Conservation (phyloP, 1,139 yeast species). For the Geotrichum bryndzae region DNA sequence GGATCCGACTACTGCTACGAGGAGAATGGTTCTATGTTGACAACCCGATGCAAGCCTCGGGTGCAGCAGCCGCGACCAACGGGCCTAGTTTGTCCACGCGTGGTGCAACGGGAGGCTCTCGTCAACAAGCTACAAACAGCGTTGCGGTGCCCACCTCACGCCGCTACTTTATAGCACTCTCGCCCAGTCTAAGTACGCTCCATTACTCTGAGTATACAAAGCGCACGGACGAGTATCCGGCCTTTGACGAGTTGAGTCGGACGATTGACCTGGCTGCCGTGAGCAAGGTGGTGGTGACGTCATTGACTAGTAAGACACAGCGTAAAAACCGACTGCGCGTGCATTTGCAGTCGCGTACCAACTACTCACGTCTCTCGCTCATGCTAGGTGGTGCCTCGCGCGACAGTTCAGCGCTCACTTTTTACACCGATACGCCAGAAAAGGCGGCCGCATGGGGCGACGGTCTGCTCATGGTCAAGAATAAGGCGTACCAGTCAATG, state of each 20-base stretch:
- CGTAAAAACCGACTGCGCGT: conserved; percentile 26
- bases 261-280: conserved; percentile 26
- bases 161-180: conserved; percentile 55
- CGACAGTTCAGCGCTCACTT: conserved; percentile 39
- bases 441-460: conserved; percentile 73
- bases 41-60: conserved; percentile 38
- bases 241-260: conserved; percentile 43
- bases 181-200: conserved; percentile 64
- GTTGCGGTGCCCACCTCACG: conserved; percentile 32
- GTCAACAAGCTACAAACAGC: not conserved
- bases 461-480: conserved; percentile 60
- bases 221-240: conserved; percentile 47
- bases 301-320: conserved; percentile 23
- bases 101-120: not conserved
- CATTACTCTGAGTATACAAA: conserved; percentile 55
- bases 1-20: conserved; percentile 61
- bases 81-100: not conserved
- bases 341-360: conserved; percentile 26
- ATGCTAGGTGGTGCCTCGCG: conserved; percentile 24
- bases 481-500: conserved; percentile 42
- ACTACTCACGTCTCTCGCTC: conserved; percentile 28
- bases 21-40: conserved; percentile 84
- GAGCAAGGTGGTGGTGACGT: conserved; percentile 27
- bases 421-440: conserved; percentile 68
- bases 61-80: not conserved